Evolutionary conservation across 176 grass and related monocot species (phyloP).

Genomic region (Ensete ventricosum): DNA sequence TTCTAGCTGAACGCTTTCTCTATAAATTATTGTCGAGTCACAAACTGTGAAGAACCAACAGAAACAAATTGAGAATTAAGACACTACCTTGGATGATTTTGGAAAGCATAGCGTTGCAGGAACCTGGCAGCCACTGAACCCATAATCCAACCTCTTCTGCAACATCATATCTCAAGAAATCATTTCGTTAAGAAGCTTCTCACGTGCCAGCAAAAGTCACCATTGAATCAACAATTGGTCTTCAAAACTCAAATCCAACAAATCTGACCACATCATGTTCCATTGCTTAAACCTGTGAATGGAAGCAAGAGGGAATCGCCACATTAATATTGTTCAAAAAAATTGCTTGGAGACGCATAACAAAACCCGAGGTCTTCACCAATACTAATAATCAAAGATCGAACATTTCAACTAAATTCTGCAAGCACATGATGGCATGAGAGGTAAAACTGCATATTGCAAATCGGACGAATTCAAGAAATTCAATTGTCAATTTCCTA

Average conservation of each 20-base stretch:
- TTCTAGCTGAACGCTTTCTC: conserved; percentile 50
- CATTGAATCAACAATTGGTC: conserved; percentile 26
- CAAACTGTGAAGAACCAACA: background rate
- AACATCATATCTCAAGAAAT: conserved; percentile 46
- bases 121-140: conserved; percentile 33
- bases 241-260: conserved; percentile 14
- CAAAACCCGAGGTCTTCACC: background rate
- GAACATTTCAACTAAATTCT: background rate
- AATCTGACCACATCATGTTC: background rate
- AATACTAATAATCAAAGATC: background rate
- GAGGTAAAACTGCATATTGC: too few relatives aligned
- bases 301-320: background rate
- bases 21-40: conserved; percentile 6
- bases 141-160: conserved; percentile 52
- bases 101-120: conserved; percentile 33
- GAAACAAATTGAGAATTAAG: background rate
- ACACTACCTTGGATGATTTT: conserved; percentile 37
- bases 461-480: too few relatives aligned
- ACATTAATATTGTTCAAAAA: too few relatives aligned
- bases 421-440: too few relatives aligned
- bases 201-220: background rate
- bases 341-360: too few relatives aligned
- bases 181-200: background rate
- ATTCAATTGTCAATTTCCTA: too few relatives aligned
- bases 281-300: background rate